phyloP scores from a whole-genome alignment of 495 filamentous ascomycete genomes.

The Trichoderma erinaceum region DNA sequence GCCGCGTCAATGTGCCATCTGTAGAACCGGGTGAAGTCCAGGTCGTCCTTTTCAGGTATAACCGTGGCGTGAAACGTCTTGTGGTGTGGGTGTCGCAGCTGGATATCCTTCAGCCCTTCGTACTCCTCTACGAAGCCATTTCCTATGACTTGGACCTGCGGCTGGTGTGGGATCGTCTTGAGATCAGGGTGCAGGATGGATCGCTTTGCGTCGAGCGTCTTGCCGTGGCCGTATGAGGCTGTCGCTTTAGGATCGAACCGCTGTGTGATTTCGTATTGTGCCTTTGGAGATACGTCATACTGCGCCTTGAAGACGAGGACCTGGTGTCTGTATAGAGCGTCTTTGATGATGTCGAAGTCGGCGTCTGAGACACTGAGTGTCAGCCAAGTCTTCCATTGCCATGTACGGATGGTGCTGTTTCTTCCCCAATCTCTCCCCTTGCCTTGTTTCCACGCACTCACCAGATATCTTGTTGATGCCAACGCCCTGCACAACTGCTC shows the following conservation, averaged over 20 bases:
- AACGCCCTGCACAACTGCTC: slow-evolving; percentile 48
- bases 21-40: slow-evolving; percentile 65
- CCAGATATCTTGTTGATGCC: slow-evolving; percentile 55
- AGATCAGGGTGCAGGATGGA: slow-evolving; percentile 69
- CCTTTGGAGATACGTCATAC: slow-evolving; percentile 51
- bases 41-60: slow-evolving; percentile 57
- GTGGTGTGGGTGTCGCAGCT: slow-evolving; percentile 67
- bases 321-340: slow-evolving; percentile 55
- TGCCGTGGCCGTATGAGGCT: slow-evolving; percentile 62
- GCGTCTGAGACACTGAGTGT: slow-evolving; percentile 35
- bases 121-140: slow-evolving; percentile 60
- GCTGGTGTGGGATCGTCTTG: slow-evolving; percentile 72
- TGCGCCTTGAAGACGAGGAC: slow-evolving; percentile 67
- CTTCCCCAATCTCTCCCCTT: no score
- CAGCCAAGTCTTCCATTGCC: slow-evolving; percentile 30
- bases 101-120: slow-evolving; percentile 60
- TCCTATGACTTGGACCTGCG: slow-evolving; percentile 72
- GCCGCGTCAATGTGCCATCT: slow-evolving; percentile 77
- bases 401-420: not conserved
- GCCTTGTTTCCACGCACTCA: slow-evolving; percentile 24
- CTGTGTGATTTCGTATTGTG: slow-evolving; percentile 63
- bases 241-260: slow-evolving; percentile 60
- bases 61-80: slow-evolving; percentile 61
- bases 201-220: slow-evolving; percentile 58
- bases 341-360: slow-evolving; percentile 52